Conservation (phyloP, 495 filamentous ascomycete genomes). For the Chaetomium cochliodes region DNA sequence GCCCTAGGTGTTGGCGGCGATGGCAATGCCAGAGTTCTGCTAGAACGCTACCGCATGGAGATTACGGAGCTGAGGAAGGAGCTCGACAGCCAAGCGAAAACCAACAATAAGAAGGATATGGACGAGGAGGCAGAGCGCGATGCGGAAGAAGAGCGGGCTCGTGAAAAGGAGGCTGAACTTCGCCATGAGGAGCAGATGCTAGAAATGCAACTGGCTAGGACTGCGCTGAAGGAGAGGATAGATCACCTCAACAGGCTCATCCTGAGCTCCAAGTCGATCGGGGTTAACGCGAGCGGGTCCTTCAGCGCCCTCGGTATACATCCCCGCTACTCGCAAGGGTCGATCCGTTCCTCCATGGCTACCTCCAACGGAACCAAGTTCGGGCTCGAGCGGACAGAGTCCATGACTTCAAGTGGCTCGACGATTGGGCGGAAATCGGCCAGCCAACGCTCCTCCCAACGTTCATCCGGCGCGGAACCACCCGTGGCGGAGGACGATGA, state of each 20-base stretch:
- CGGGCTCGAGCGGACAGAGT: conserved; percentile 60
- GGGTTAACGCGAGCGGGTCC: conserved; percentile 76
- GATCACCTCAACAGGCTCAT: conserved; percentile 96
- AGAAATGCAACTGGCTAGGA: conserved; percentile 95
- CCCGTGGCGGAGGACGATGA: conserved; percentile 64
- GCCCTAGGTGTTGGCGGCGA: conserved; percentile 73
- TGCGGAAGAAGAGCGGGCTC: conserved; percentile 62
- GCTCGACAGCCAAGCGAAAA: conserved; percentile 71
- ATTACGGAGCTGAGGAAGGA: conserved; percentile 79
- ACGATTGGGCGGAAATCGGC: conserved; percentile 52
- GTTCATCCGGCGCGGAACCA: conserved; percentile 32
- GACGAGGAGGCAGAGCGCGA: conserved; percentile 61
- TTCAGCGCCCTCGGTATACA: conserved; percentile 71
- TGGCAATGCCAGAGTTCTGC: conserved; percentile 77
- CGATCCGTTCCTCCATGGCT: conserved; percentile 68
- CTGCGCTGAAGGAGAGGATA: conserved; percentile 93
- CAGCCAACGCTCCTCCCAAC: conserved; percentile 43
- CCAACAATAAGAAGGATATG: conserved; percentile 59
- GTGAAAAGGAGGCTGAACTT: conserved; percentile 76
- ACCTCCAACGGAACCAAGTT: conserved; percentile 63
- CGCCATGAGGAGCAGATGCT: conserved; percentile 96
- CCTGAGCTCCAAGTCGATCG: conserved; percentile 89
- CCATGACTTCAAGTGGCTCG: conserved; percentile 62
- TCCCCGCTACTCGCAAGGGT: conserved; percentile 59
- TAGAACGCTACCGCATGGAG: conserved; percentile 93